These are phyloP conservation scores for Harringtonia aguacate DNA, from an alignment of 2,329 filamentous ascomycete species.

Conservation along the genomic window DNA sequence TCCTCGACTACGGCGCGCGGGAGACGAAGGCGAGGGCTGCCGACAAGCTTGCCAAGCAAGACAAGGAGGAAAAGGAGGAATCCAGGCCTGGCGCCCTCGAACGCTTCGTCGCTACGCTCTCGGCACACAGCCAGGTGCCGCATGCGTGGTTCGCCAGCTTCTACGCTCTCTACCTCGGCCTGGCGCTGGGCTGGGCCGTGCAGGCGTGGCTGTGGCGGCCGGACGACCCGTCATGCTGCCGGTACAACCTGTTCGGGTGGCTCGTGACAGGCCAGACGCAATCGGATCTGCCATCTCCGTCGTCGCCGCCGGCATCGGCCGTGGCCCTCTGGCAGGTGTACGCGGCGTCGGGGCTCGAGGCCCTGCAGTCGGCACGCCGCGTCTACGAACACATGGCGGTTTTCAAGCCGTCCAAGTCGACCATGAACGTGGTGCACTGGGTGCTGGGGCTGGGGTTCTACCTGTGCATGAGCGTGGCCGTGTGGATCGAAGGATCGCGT, in stretches of 20 bases:
- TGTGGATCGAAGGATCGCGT: slow-evolving; percentile 81
- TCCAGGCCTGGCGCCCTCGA: slow-evolving; percentile 2
- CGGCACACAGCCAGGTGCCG: slow-evolving; percentile 29
- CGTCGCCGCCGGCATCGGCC: slow-evolving; percentile 18
- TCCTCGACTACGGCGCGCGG: slow-evolving; percentile 42
- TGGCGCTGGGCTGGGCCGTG: slow-evolving; percentile 63
- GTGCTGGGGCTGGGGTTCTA: slow-evolving; percentile 71
- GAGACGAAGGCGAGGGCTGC: slow-evolving; percentile 11
- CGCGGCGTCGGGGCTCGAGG: slow-evolving; percentile 61
- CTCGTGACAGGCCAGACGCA: slow-evolving; percentile 1
- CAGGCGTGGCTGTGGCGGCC: slow-evolving; percentile 37
- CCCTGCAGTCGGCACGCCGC: slow-evolving; percentile 63
- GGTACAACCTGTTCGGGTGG: slow-evolving; percentile 3
- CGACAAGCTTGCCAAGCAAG: slow-evolving; percentile 2
- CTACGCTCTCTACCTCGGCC: slow-evolving; percentile 61
- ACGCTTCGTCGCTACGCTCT: slow-evolving; percentile 1
- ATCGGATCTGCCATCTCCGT: not conserved
- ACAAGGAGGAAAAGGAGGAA: not conserved
- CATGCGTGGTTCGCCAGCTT: slow-evolving; percentile 88
- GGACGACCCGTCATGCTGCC: not conserved
- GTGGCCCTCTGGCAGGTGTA: slow-evolving; percentile 53
- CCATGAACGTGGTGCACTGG: slow-evolving; percentile 84
- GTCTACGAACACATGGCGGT: slow-evolving; percentile 64
- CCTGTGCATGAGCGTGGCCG: slow-evolving; percentile 55
- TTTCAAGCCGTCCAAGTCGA: slow-evolving; percentile 55